These are phyloP conservation scores for Penicillium sp. DNA, from an alignment of 2,329 filamentous ascomycete species.

Conservation along the genomic window DNA sequence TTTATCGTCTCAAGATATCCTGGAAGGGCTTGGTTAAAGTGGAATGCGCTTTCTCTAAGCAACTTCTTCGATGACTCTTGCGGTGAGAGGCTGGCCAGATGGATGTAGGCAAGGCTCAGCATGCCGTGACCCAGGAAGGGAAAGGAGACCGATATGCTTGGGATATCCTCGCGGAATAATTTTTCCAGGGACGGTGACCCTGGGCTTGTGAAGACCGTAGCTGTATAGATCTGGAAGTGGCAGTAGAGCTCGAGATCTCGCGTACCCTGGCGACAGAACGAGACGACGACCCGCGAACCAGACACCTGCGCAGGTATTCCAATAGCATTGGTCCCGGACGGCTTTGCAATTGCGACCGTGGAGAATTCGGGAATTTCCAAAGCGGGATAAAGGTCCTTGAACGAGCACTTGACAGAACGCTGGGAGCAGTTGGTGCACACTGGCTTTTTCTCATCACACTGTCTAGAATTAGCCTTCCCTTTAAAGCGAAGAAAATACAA, in stretches of 20 bases:
- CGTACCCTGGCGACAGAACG: conserved; percentile 8
- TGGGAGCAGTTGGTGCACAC: conserved; percentile 8
- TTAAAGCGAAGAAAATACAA: neutral
- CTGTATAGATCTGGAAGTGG: conserved; percentile 7
- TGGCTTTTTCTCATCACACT: conserved; percentile 14
- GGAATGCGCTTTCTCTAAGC: conserved; percentile 3
- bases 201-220: neutral
- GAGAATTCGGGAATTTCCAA: neutral
- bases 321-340: neutral
- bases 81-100: neutral
- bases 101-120: conserved; percentile 7
- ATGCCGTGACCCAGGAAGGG: conserved; percentile 8
- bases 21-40: conserved; percentile 9
- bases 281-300: no score
- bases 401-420: conserved; percentile 1
- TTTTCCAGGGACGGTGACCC: neutral
- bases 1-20: neutral
- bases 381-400: neutral
- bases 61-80: neutral
- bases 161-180: neutral
- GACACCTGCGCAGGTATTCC: neutral
- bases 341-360: neutral
- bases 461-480: neutral
- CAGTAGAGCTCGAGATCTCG: conserved; percentile 13
- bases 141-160: neutral